Evolutionary conservation across 1,139 yeast species (phyloP).

Genomic region (Suhomyces wounanorum): DNA sequence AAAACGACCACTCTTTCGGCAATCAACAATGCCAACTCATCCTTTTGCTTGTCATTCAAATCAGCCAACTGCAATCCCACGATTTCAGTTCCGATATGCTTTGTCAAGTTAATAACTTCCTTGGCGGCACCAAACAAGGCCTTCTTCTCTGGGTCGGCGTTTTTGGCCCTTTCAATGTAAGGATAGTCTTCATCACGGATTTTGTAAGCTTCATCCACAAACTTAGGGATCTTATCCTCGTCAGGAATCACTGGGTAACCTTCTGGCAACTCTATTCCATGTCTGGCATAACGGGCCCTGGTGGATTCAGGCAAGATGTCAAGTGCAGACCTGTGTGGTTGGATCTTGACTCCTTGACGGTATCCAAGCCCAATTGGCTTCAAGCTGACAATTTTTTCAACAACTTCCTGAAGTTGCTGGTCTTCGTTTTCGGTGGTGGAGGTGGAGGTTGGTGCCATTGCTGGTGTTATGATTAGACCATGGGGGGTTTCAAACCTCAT

Average conservation of each 20-base stretch:
- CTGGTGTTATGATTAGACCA: not conserved
- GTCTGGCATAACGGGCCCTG: conserved; percentile 17
- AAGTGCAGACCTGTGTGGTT: conserved; percentile 9
- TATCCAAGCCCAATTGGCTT: conserved; percentile 14
- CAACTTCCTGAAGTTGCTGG: conserved; percentile 14
- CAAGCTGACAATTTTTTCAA: conserved; percentile 15
- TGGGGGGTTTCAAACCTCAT: not conserved
- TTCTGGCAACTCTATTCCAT: conserved; percentile 18
- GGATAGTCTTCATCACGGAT: conserved; percentile 19
- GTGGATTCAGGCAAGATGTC: conserved; percentile 18
- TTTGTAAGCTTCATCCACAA: conserved; percentile 20
- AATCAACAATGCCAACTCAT: conserved; percentile 42
- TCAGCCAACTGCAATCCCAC: conserved; percentile 23
- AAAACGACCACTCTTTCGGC: conserved; percentile 48
- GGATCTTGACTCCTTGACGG: conserved; percentile 10
- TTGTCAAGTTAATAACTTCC: conserved; percentile 21
- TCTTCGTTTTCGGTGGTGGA: conserved; percentile 7
- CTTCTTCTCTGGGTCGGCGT: conserved; percentile 24
- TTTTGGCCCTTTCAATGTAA: conserved; percentile 20
- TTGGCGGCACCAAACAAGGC: conserved; percentile 23
- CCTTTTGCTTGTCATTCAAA: conserved; percentile 33
- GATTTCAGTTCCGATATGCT: conserved; percentile 23
- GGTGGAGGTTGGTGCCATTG: conserved; percentile 18
- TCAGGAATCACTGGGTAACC: conserved; percentile 21
- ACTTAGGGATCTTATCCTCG: conserved; percentile 17